phyloP scores from a whole-genome alignment of 345 rosid genomes.

The Eucalyptus curtisii region DNA sequence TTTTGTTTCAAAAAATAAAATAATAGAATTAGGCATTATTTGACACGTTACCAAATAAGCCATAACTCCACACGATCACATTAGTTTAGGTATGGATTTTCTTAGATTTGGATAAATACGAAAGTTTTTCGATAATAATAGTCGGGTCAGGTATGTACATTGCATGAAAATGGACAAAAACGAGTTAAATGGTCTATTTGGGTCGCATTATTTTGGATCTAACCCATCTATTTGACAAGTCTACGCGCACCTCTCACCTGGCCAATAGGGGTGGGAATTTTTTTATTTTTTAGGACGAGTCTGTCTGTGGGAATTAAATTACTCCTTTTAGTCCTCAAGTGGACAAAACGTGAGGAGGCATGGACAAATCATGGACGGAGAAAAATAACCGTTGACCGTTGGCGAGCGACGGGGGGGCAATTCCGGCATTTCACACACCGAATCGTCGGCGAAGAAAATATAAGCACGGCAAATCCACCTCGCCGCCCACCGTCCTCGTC shows the following conservation, averaged over 20 bases:
- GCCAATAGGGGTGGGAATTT: not conserved
- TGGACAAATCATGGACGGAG: not conserved
- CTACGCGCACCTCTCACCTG: not conserved
- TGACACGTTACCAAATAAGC: accelerated
- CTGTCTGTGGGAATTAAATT: not conserved
- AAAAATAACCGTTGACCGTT: not conserved
- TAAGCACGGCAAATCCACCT: not conserved
- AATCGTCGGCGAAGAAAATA: not conserved
- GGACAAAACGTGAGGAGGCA: not conserved
- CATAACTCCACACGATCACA: too few species aligned
- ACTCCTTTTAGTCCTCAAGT: not conserved
- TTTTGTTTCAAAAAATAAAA: accelerated
- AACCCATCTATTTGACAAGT: not conserved
- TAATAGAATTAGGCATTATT: accelerated
- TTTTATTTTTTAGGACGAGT: too few species aligned
- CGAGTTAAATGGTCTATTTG: too few species aligned
- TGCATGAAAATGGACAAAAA: too few species aligned
- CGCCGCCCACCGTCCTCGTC: not conserved
- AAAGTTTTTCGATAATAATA: too few species aligned
- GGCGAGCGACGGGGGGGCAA: not conserved
- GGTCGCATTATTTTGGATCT: too few species aligned
- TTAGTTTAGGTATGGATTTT: too few species aligned
- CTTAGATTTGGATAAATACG: not conserved
- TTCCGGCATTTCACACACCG: not conserved
- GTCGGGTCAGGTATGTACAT: accelerated